phyloP scores from a whole-genome alignment of 2,329 filamentous ascomycete genomes.

The Pseudogymnoascus sp. region DNA sequence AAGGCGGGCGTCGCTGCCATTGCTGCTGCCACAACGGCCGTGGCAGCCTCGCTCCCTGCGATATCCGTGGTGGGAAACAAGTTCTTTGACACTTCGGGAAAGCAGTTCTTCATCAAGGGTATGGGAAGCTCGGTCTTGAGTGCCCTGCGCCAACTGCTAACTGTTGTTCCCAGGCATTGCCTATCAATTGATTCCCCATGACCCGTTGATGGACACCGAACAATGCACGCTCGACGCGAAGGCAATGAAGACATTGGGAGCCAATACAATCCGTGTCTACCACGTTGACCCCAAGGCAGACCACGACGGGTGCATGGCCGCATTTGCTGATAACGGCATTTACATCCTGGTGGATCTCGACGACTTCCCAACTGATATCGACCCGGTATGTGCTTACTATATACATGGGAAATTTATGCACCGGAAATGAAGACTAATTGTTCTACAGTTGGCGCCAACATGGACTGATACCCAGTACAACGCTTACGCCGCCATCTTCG shows the following conservation, averaged over 20 bases:
- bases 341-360: constrained; percentile 81
- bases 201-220: constrained; percentile 65
- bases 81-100: constrained; percentile 73
- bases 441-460: constrained; percentile 43
- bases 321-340: constrained; percentile 71
- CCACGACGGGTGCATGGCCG: constrained; percentile 73
- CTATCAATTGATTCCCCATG: constrained; percentile 55
- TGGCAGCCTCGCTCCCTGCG: constrained; percentile 33
- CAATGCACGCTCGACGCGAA: constrained; percentile 70
- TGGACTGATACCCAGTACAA: constrained; percentile 69
- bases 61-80: constrained; percentile 62
- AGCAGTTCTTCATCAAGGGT: constrained; percentile 82
- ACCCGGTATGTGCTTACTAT: constrained; percentile 38
- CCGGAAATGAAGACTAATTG: constrained; percentile 12
- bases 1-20: constrained; percentile 19
- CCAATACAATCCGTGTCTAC: constrained; percentile 81
- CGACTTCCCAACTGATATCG: constrained; percentile 61
- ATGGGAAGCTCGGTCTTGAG: constrained; percentile 14
- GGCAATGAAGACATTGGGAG: constrained; percentile 71
- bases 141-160: not conserved
- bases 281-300: constrained; percentile 66
- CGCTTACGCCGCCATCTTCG: constrained; percentile 62
- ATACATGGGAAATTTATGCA: not conserved
- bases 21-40: constrained; percentile 19
- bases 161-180: constrained; percentile 51